A percentile compares a stretch with the other conserved stretches of the same genome.
phyloP scores from a whole-genome alignment of 257 asterid species.

The Paraleonurus japonicus region DNA sequence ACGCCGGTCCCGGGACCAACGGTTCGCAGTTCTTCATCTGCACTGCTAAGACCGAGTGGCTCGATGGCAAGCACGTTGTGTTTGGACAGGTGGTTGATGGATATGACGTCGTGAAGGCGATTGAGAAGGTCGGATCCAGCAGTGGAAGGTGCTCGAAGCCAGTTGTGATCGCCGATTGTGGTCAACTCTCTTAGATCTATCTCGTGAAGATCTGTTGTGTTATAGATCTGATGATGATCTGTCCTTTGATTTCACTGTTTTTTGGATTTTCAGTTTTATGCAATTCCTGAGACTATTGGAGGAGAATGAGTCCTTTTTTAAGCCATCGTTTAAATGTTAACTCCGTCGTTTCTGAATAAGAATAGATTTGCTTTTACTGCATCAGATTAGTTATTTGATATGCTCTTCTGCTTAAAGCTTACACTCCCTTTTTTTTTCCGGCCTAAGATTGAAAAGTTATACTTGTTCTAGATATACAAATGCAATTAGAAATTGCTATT shows the following conservation, averaged over 20 bases:
- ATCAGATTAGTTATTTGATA: neutral
- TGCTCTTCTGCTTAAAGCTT: neutral
- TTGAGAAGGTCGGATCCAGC: constrained; percentile 70
- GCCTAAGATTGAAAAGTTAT: neutral
- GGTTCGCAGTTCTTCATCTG: constrained; percentile 74
- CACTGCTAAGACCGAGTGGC: constrained; percentile 70
- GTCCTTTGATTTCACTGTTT: constrained; percentile 14
- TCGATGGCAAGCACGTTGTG: constrained; percentile 73
- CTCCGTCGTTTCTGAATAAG: constrained; percentile 33
- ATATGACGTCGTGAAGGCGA: constrained; percentile 48
- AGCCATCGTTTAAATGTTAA: constrained; percentile 18
- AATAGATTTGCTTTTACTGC: constrained; percentile 10
- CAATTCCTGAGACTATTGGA: constrained; percentile 14
- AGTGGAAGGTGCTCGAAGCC: constrained; percentile 58
- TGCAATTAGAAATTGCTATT: neutral
- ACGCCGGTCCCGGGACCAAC: constrained; percentile 70
- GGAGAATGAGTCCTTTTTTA: constrained; percentile 23
- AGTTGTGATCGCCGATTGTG: constrained; percentile 57
- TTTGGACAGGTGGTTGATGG: constrained; percentile 70
- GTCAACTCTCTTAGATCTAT: constrained; percentile 51
- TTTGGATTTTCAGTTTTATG: neutral
- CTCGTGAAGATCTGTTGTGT: constrained; percentile 38
- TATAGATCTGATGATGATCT: constrained; percentile 40
- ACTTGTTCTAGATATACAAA: neutral
- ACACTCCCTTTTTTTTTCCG: too few species aligned